Base-by-base conservation (phyloP, 176 grass and related monocot genomes). In the Eleusine coracana region DNA sequence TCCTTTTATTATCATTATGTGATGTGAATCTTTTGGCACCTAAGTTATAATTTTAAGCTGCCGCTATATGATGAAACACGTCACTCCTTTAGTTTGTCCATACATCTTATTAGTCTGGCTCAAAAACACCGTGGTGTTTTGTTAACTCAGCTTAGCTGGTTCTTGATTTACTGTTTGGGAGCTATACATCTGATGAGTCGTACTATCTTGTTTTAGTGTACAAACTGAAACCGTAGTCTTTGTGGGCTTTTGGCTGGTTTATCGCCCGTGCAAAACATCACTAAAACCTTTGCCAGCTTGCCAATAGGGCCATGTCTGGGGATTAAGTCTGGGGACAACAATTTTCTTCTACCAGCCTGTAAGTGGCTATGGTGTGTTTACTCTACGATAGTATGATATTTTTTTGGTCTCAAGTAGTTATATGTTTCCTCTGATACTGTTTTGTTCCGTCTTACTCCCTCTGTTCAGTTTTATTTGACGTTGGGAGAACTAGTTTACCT, bases 181-280 rank as follows among this genome's bases (percentile, higher is more conserved):
- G 31, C 17, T 86, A 36, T 49, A 86, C 36, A 46, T 25, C 55
- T 68, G 23, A 73, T 38, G 23, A 38, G 60, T 25, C 37, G 45
- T 42, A 20, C 7, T 68, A n/a, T 46, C 56, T 65, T 17, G 5
- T 66, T 18, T 3, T 75, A 28, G 46, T 41, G 10, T 17, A 17
- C 49, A 63, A 68, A 74, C 40, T 82, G 50, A 45, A 76, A 62
- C 64, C 46, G 23, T 63, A 54, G 65, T 87, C 52, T 41, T 63
- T 1, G 25, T 78, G 18, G 5, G 51, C 68, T 66, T 82, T 48
- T 72, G 41, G 68, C 58, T 59, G 31, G 39, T 51, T 86, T 42
- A 17, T 78, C 50, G 73, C 41, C 29, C 73, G 78, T 74, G 79
- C 50, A 34, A 73, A 78, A 9, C 61, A 54, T 89, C 46, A 83